These are phyloP conservation scores for Claviceps sp. DNA, from an alignment of 2,329 filamentous ascomycete genomes.

Conservation along the genomic window DNA sequence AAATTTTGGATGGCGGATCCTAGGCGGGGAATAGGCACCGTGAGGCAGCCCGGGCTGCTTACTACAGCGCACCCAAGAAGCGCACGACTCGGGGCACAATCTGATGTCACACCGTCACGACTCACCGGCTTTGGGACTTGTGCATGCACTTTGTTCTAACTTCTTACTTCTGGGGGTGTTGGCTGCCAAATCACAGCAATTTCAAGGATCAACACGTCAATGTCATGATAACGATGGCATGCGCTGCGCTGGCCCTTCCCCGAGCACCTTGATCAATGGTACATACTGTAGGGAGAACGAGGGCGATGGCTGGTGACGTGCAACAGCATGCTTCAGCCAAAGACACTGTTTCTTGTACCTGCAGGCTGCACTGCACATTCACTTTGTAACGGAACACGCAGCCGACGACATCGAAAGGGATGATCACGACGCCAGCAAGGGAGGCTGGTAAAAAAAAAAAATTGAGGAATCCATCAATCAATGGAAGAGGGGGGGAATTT, in stretches of 20 bases:
- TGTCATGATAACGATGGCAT: not conserved
- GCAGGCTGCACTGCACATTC: not conserved
- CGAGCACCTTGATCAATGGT: too few relatives aligned
- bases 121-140: not conserved
- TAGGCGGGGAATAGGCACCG: not conserved
- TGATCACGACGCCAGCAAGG: not conserved
- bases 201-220: slow-evolving; percentile 3
- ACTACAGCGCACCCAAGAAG: not conserved
- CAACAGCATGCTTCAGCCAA: not conserved
- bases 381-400: not conserved
- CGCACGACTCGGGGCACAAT: not conserved
- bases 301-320: not conserved
- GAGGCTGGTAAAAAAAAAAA: not conserved
- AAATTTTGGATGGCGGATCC: not conserved
- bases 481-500: not conserved
- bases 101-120: not conserved
- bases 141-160: too few relatives aligned
- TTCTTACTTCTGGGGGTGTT: not conserved
- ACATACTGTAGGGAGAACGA: too few relatives aligned
- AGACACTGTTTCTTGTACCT: not conserved
- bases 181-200: slow-evolving; percentile 5
- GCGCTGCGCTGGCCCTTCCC: not conserved
- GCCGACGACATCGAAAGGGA: not conserved
- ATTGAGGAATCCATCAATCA: not conserved
- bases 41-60: not conserved